A percentile compares a stretch with the other conserved stretches of the same genome.
phyloP scores from a whole-genome alignment of 1,284 basidiomycete genomes.

The Boletus holoroseus region DNA sequence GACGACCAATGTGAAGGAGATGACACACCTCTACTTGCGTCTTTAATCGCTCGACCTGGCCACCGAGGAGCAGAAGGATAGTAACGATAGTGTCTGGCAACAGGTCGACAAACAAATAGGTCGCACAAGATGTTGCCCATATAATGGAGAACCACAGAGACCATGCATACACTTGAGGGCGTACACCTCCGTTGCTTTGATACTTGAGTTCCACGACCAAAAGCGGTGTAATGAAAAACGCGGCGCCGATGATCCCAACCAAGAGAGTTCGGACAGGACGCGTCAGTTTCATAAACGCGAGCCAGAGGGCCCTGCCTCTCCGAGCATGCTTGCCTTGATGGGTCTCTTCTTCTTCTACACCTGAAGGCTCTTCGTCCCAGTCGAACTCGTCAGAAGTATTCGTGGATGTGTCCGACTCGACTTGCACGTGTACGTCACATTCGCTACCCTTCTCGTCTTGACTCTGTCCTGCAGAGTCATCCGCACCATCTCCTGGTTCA shows the following conservation, averaged over 20 bases:
- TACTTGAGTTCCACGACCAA: constrained; percentile 64
- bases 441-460: constrained; percentile 12
- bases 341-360: constrained; percentile 14
- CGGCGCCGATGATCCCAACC: constrained; percentile 51
- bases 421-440: constrained; percentile 10
- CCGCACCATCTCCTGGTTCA: constrained; percentile 5
- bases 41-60: constrained; percentile 58
- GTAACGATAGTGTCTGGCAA: constrained; percentile 54
- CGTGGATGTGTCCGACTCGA: constrained; percentile 52
- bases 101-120: constrained; percentile 59
- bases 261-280: constrained; percentile 53
- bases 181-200: constrained; percentile 39
- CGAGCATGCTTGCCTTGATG: constrained; percentile 32
- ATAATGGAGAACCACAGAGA: constrained; percentile 66
- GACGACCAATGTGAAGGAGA: background rate
- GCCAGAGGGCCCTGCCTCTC: constrained; percentile 53
- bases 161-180: constrained; percentile 59
- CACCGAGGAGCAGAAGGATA: constrained; percentile 50
- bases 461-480: background rate
- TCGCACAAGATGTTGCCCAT: constrained; percentile 61
- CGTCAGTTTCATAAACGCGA: constrained; percentile 64
- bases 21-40: constrained; percentile 55
- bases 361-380: constrained; percentile 56
- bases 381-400: constrained; percentile 67
- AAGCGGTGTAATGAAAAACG: constrained; percentile 62